These are phyloP conservation scores for Corchorus olitorius DNA, from an alignment of 345 rosid genomes.

Conservation along the genomic window DNA sequence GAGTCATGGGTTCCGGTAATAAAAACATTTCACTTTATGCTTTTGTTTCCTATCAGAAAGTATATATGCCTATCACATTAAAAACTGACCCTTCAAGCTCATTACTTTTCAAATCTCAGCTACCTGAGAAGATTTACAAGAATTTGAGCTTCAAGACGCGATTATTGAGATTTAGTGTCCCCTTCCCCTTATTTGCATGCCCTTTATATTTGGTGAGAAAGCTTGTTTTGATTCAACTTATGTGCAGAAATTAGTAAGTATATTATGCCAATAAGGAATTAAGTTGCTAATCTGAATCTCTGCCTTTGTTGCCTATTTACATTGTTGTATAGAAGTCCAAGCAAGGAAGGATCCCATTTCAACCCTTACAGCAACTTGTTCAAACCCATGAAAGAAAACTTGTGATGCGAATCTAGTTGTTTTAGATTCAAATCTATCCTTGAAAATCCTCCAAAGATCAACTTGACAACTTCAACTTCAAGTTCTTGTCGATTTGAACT, in stretches of 20 bases:
- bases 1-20: conserved; percentile 90
- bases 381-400: conserved; percentile 63
- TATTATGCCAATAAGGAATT: not conserved
- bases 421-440: no score
- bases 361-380: conserved; percentile 75
- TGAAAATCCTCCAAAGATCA: no score
- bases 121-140: conserved; percentile 61
- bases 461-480: no score
- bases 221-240: not conserved
- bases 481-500: no score
- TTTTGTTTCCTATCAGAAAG: not conserved
- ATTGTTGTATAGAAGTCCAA: conserved; percentile 91
- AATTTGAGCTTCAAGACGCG: conserved; percentile 37
- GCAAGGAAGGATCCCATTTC: conserved; percentile 93
- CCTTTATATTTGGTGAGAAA: conserved; percentile 64
- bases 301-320: not conserved
- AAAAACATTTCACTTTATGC: not conserved
- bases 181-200: conserved; percentile 68
- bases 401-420: no score
- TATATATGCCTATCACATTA: not conserved
- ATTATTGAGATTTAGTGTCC: conserved; percentile 60
- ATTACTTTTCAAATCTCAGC: conserved; percentile 34
- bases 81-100: not conserved
- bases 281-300: not conserved
- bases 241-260: not conserved